Evolutionary conservation across 1,139 yeast genomes (phyloP).

Genomic region (Debaryomyces robertsiae): DNA sequence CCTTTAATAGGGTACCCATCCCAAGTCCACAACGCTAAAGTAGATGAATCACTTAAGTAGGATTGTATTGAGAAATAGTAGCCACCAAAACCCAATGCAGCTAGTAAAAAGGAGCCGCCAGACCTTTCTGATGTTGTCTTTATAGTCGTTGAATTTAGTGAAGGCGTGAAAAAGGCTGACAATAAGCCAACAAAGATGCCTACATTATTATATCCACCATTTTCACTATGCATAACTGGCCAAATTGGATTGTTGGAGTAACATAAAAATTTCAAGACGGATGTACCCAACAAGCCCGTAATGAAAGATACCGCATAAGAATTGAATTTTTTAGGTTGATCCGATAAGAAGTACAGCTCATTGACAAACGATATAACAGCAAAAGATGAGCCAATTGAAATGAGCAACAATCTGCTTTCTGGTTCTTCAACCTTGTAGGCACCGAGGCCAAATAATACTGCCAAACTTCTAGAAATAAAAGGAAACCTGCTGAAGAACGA

Average conservation of each 20-base stretch:
- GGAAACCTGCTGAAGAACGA: slow-evolving; percentile 43
- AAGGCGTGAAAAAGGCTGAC: slow-evolving; percentile 59
- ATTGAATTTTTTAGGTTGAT: slow-evolving; percentile 45
- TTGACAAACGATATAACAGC: slow-evolving; percentile 63
- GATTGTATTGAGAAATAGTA: slow-evolving; percentile 73
- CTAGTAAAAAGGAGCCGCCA: slow-evolving; percentile 47
- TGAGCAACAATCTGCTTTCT: slow-evolving; percentile 61
- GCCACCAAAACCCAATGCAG: slow-evolving; percentile 78
- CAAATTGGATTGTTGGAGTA: slow-evolving; percentile 92
- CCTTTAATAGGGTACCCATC: slow-evolving; percentile 87
- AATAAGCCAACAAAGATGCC: slow-evolving; percentile 71
- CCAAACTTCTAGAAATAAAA: slow-evolving; percentile 50
- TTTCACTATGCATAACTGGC: slow-evolving; percentile 87
- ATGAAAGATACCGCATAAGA: slow-evolving; percentile 65
- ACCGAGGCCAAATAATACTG: slow-evolving; percentile 73
- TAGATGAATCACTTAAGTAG: slow-evolving; percentile 79
- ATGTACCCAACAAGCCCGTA: slow-evolving; percentile 72
- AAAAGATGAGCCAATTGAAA: slow-evolving; percentile 68
- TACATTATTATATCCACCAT: slow-evolving; percentile 81
- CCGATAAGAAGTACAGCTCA: slow-evolving; percentile 50
- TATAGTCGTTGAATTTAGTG: slow-evolving; percentile 19
- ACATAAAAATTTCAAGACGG: slow-evolving; percentile 71
- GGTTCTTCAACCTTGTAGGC: slow-evolving; percentile 72
- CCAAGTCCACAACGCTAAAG: slow-evolving; percentile 91
- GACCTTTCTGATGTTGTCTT: slow-evolving; percentile 14